Evolutionary conservation across 345 rosid genomes (phyloP), one percentile per base, ranked within the genome.

Genomic region (Lepidium aucheri): DNA sequence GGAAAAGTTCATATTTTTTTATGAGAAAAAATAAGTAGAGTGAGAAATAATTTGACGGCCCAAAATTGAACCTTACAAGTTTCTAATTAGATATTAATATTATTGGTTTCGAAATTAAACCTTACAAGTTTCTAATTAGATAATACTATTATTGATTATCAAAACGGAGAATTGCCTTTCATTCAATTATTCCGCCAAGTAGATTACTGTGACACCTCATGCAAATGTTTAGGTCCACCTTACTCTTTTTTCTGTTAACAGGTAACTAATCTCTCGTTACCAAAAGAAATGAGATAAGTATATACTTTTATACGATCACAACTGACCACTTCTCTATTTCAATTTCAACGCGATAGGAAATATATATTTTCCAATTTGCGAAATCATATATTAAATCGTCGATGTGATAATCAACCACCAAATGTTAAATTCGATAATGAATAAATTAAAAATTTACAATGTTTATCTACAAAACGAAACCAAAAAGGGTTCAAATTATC

Each of bases 141-240:
- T 43, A n/a, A n/a, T n/a, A n/a, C n/a, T n/a, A 4, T 24, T 49
- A 9, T 28, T 20, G 51, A 22, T 60, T n/a, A 62, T 70, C 68
- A 39, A 35, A 22, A 26, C 2, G 42, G 57, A 70, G 63, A 44
- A 38, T 53, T 70, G 63, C 53, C 69, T 53, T 45, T 26, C 50
- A 26, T 28, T 55, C 46, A 26, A 26, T 34, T 12, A 46, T 45
- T 63, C 50, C 17, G 34, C 58, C 69, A 71, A 63, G 70, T 72
- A 72, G 70, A 64, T 50, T 72, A 56, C 59, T 72, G 49, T 20
- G 60, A 65, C 76, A 72, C 70, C 65, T 72, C 76, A 64, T 40
- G 59, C 53, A 16, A 61, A 5, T 72, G 44, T 47, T 28, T 64
- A 28, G 50, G 44, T 62, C 63, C 30, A 15, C 2, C 13, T 32